These are phyloP conservation scores for Scedosporium aurantiacum DNA, from an alignment of 2,329 filamentous ascomycete species.

Conservation along the genomic window DNA sequence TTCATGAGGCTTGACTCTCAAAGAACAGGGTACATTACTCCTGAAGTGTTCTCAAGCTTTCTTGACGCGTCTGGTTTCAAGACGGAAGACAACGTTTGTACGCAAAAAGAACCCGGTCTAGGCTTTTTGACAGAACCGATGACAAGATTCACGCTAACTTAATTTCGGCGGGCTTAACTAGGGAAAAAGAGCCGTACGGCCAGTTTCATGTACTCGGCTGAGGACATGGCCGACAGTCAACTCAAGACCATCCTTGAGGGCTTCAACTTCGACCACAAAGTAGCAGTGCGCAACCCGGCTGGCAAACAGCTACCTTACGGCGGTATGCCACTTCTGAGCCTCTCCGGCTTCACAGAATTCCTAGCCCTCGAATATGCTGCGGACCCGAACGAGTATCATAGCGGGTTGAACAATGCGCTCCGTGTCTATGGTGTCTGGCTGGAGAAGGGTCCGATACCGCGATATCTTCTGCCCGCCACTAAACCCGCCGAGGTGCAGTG, in stretches of 20 bases:
- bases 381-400: not conserved
- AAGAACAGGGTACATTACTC: slow-evolving; percentile 2
- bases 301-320: not conserved
- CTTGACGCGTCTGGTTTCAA: not conserved
- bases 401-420: not conserved
- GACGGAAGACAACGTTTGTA: slow-evolving; percentile 1
- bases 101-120: not conserved
- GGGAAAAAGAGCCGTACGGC: not conserved
- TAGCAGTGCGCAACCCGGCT: not conserved
- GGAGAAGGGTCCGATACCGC: not conserved
- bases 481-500: not conserved
- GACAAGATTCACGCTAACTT: not conserved
- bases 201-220: slow-evolving; percentile 1
- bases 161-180: not conserved
- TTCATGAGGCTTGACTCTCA: slow-evolving; percentile 1
- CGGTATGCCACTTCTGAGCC: not conserved
- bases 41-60: not conserved
- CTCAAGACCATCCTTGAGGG: slow-evolving; percentile 2
- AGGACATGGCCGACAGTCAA: slow-evolving; percentile 2
- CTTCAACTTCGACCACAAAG: slow-evolving; percentile 4
- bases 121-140: too few species aligned
- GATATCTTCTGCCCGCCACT: not conserved
- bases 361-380: not conserved
- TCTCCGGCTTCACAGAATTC: not conserved
- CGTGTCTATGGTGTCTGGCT: not conserved